Evolutionary conservation across 495 filamentous ascomycete species (phyloP).

Genomic region (Penicillium paradoxum): DNA sequence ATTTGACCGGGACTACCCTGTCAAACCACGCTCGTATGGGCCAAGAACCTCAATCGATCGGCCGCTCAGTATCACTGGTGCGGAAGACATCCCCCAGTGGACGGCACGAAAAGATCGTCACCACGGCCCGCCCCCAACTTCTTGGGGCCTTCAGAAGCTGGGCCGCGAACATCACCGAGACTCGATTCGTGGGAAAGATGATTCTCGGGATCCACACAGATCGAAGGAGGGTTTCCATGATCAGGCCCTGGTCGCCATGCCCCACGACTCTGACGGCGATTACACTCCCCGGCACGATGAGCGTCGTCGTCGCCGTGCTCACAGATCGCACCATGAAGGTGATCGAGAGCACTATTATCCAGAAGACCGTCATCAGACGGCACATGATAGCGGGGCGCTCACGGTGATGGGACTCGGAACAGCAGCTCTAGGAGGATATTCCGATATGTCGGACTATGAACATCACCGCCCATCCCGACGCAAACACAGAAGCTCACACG

Average conservation of each 20-base stretch:
- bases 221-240: conserved; percentile 29
- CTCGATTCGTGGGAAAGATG: conserved; percentile 26
- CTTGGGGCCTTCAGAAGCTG: conserved; percentile 58
- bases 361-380: conserved; percentile 26
- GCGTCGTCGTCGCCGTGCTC: conserved; percentile 23
- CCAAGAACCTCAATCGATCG: conserved; percentile 51
- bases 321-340: conserved; percentile 21
- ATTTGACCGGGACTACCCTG: conserved; percentile 59
- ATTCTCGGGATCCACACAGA: conserved; percentile 28
- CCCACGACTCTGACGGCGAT: conserved; percentile 39
- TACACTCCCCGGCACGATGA: conserved; percentile 27
- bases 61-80: conserved; percentile 59
- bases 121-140: conserved; percentile 55
- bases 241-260: conserved; percentile 30
- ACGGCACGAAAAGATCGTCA: conserved; percentile 40
- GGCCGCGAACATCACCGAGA: conserved; percentile 33
- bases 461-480: conserved; percentile 9
- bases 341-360: conserved; percentile 22
- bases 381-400: conserved; percentile 14
- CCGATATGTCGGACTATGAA: conserved; percentile 36
- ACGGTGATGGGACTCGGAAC: conserved; percentile 36
- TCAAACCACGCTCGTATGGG: conserved; percentile 40
- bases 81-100: conserved; percentile 51
- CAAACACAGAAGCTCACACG: conserved; percentile 11
- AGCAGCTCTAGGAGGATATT: conserved; percentile 36